Conservation (phyloP, 148 eudicot genomes). For the Vaccinium vitisidaea region DNA sequence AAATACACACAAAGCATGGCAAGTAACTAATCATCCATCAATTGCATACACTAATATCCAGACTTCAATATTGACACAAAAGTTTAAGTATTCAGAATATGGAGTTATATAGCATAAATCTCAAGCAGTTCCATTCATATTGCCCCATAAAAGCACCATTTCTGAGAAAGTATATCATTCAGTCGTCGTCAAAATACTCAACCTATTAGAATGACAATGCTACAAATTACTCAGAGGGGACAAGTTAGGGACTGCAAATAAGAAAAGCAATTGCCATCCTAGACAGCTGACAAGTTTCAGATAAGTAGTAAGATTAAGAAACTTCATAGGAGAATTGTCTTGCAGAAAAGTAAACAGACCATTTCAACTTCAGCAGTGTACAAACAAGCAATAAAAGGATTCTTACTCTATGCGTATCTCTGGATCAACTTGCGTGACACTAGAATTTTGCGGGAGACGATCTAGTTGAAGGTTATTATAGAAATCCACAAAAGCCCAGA, state of each 20-base stretch:
- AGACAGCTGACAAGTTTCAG: neutral
- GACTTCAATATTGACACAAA: neutral
- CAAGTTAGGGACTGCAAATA: neutral
- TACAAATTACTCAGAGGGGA: neutral
- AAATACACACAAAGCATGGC: neutral
- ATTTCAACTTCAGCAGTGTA: neutral
- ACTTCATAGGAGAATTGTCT: neutral
- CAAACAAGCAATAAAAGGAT: conserved; percentile 6
- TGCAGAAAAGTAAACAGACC: neutral
- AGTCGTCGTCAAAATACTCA: neutral
- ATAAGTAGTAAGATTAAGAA: neutral
- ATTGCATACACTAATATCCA: neutral
- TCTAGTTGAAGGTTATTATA: conserved; percentile 74
- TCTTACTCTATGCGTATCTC: conserved; percentile 96
- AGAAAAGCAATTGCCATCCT: neutral
- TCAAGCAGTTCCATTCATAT: neutral
- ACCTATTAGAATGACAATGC: neutral
- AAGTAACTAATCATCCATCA: neutral
- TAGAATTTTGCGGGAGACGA: conserved; percentile 68
- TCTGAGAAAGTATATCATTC: neutral
- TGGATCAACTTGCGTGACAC: conserved; percentile 90
- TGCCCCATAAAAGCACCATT: neutral
- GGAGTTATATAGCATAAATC: neutral
- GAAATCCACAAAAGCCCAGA: conserved; percentile 89
- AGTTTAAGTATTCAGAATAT: neutral